Evolutionary conservation across 768 basidiomycete genomes (phyloP), one percentile per base, ranked within the genome.

Genomic region (Lactifluus pinguis): DNA sequence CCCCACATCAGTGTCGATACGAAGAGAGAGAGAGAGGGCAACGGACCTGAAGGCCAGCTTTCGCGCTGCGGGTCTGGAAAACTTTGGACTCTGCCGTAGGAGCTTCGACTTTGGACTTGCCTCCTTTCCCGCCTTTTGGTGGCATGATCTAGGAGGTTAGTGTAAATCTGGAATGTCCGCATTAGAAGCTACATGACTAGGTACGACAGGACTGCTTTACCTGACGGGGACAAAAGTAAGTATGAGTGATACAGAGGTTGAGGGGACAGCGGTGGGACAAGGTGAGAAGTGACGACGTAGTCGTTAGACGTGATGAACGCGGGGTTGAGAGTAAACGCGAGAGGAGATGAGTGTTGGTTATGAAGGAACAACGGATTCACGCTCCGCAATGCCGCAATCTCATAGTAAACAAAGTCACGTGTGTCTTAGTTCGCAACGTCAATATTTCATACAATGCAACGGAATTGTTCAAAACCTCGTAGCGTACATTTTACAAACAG

Each of bases 321-420:
- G 48, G 21, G 21, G 13, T 6, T 42, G 32, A 55, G 34, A 36
- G 5, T 17, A 15, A 39, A 34, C 36, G 38, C 47, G 36, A 41
- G 29, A 21, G 25, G 55, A 38, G 56, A 53, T 58, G 61, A 53
- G 32, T 15, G 56, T 57, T 53, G 19, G 34, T 44, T 51, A 39
- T 11, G 29, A 61, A 62, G 50, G 54, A 39, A 25, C 39, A 32
- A 39, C 57, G 53, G 53, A 56, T 62, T 64, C 55, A 53, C 55
- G 63, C 60, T 62, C 61, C 61, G 61, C 59, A 30, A 49, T 44
- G 53, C 59, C 53, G 53, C 53, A 13, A n/a, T 34, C 30, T 21
- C n/a, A n/a, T 25, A 21, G 55, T 65, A 65, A 66, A 66, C 65
- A 32, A 48, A 25, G 30, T 57, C 65, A 66, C 63, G 65, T 64